Base-by-base conservation (phyloP, 192 early-diverging fungal genomes). In the Rhizoclosmatium globosum region DNA sequence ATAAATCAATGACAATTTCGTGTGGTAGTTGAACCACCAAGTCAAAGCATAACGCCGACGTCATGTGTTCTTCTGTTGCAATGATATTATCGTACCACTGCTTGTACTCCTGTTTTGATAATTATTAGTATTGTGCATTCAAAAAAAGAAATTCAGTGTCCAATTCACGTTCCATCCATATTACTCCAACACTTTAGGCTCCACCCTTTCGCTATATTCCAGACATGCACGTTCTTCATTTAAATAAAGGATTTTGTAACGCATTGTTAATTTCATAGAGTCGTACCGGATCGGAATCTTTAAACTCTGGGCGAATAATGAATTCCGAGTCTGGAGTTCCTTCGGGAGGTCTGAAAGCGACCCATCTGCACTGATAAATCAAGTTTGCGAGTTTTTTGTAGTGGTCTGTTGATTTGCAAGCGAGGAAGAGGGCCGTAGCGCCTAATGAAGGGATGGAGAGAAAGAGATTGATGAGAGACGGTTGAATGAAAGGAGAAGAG, bases 51-150 rank as follows among this genome's bases (percentile, higher is more conserved):
- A 74, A 59, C 17, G 73, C 56, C 23, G 19, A 23, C 6, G 60
- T 74, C 73, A 74, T 74, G 1, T 62, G 17, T 46, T 74, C 73
- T 45, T 74, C 73, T 9, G 73, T 64, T 3, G 73, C 23, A 38
- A 74, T 59, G 60, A 74, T 74, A 44, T 74, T 74, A 11, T 74
- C 60, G 60, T 74, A 74, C 73, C 73, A 74, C 17, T 64, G 19
- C 21, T 44, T 19, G 45, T 74, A 74, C 41, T 74, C 73, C 73
- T 74, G 60, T 7, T 13, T 23, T 48, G 53, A 42, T 56, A 45
- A 43, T 46, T 11, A 65, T 11, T 23, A 65, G 38, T 13, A 38
- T 13, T 11, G 64, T 23, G 15, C 0, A 21, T 11, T 11, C 11
- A 65, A 65, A 65, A 38, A 65, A 13, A 65, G 39, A 31, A 31